Base-by-base conservation (phyloP, 1,284 basidiomycete genomes). In the Trichosporon sp. region DNA sequence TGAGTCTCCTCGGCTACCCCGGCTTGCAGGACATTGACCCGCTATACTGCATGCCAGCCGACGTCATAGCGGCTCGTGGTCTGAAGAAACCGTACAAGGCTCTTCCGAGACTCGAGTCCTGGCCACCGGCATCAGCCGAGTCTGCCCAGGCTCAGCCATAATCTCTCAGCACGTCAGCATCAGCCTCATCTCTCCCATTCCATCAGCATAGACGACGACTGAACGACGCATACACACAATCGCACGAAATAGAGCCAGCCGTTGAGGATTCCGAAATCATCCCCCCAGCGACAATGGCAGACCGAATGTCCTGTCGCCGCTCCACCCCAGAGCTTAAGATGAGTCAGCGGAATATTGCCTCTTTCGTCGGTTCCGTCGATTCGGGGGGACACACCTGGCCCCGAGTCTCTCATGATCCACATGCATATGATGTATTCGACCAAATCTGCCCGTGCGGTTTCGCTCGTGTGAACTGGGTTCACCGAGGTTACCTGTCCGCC, bases 31-130 rank as follows among this genome's bases (percentile, higher is more conserved):
- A 92, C 75, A 86, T 98, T 32, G 96, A 98, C 81, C 96, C 96
- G 0, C 91, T 98, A 21, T 98, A 96, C 81, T 98, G 96, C 85
- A 94, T 99, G 93, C 96, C 96, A 0, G 90, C 91, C 0, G 80
- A 83, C 2, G 79, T 95, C 11, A 95, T 93, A 31, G 88, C 91
- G 78, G 75, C 75, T 71, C 86, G 84, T 78, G 92, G 91, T 0
- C 85, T 95, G 69, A 70, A 71, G 61, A 83, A 79, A 68, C 56
- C 72, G 11, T 85, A 80, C 70, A 76, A 75, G 35, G 74, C 78
- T 2, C 70, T 81, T n/a, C 77, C 79, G 14, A 67, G 79, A 16
- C 67, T 79, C 63, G 43, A 54, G 1, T 59, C 70, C 4, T 75
- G 75, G 73, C 76, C 73, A 6, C 56, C 59, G 26, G 21, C 54